Conservation (phyloP, 2,329 filamentous ascomycete species). For the Plectosphaerella sp. region DNA sequence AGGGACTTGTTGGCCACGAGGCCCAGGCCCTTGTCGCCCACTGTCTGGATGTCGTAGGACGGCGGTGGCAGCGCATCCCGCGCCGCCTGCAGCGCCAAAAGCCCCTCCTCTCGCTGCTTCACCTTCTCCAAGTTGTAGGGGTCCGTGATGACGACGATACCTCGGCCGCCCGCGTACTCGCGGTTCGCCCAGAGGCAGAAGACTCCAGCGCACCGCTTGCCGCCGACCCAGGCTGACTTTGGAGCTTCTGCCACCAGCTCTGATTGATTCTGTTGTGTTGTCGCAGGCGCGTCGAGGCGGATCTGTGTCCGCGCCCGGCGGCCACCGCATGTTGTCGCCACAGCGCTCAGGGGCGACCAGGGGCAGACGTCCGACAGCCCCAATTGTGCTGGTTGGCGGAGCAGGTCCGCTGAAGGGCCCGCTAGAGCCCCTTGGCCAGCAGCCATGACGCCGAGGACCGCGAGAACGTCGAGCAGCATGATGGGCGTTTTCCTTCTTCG, state of each 20-base stretch:
- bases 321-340: not conserved
- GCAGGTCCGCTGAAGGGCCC: not conserved
- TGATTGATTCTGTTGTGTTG: not conserved
- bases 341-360: not conserved
- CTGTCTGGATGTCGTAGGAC: constrained; percentile 14
- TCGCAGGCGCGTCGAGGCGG: not conserved
- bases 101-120: not conserved
- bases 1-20: constrained; percentile 18
- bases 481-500: not conserved
- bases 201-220: constrained; percentile 5
- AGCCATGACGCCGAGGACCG: not conserved
- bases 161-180: constrained; percentile 28
- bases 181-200: constrained; percentile 30
- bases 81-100: constrained; percentile 25
- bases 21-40: constrained; percentile 17
- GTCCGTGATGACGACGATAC: constrained; percentile 33
- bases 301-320: not conserved
- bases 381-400: not conserved
- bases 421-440: not conserved
- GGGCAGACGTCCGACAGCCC: not conserved
- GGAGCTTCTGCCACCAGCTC: not conserved
- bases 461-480: not conserved
- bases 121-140: constrained; percentile 10
- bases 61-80: constrained; percentile 6
- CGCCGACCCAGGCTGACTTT: constrained; percentile 7